phyloP scores from a whole-genome alignment of 208 protist genomes.

The Kentomonas sorsogonicus region DNA sequence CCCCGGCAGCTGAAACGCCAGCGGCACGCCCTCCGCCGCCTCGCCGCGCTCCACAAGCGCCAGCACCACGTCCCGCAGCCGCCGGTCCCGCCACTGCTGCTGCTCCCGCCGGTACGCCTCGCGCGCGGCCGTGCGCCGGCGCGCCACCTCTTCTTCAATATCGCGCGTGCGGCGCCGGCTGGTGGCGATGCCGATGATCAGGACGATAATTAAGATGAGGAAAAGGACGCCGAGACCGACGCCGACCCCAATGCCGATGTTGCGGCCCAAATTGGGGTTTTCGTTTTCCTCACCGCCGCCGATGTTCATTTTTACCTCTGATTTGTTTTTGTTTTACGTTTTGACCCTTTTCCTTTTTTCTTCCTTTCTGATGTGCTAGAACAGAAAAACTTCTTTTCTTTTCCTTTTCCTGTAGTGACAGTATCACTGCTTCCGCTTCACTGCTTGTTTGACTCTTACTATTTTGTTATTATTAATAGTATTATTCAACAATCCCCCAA shows the following conservation, averaged over 20 bases:
- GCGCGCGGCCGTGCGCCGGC: constrained; percentile 13
- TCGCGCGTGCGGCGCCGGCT: too few relatives aligned
- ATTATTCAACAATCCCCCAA: background rate
- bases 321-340: too few relatives aligned
- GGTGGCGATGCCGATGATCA: background rate
- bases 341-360: too few relatives aligned
- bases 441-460: too few relatives aligned
- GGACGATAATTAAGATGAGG: constrained; percentile 1
- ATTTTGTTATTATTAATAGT: too few relatives aligned
- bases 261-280: too few relatives aligned
- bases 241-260: background rate
- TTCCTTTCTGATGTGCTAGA: too few relatives aligned
- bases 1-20: constrained; percentile 19
- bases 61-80: constrained; percentile 33
- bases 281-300: too few relatives aligned
- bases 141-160: constrained; percentile 1
- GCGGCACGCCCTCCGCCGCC: constrained; percentile 25
- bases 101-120: constrained; percentile 24
- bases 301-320: too few relatives aligned
- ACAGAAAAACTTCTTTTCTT: too few relatives aligned
- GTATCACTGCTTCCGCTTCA: too few relatives aligned
- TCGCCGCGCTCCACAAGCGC: constrained; percentile 31
- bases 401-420: too few relatives aligned
- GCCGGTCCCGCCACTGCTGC: constrained; percentile 23
- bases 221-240: constrained; percentile 5